Conservation (phyloP, 1,284 basidiomycete genomes). For the Austroboletus olivaceoglutinosus region DNA sequence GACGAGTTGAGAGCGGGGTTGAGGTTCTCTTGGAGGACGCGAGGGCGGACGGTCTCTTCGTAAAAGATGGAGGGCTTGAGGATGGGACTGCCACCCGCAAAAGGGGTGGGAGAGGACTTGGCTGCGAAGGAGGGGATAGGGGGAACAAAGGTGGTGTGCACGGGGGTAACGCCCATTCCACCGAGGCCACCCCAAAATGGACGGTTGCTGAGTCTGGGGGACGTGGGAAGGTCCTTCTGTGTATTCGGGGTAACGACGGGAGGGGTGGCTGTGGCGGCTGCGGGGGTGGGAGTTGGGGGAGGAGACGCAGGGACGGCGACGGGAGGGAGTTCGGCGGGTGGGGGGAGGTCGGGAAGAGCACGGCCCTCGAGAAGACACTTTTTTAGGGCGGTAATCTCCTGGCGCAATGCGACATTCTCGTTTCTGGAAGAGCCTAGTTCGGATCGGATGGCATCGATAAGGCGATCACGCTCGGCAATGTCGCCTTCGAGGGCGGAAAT, state of each 20-base stretch:
- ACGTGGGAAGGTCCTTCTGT: constrained; percentile 77
- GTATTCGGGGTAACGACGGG: constrained; percentile 69
- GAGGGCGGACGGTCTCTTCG: constrained; percentile 26
- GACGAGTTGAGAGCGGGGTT: constrained; percentile 55
- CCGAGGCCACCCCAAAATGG: constrained; percentile 77
- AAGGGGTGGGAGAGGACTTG: constrained; percentile 14
- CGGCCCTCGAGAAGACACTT: constrained; percentile 69
- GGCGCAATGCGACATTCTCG: constrained; percentile 83
- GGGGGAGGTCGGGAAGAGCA: constrained; percentile 40
- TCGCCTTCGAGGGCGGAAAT: constrained; percentile 92
- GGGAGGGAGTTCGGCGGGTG: constrained; percentile 42
- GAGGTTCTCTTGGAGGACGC: constrained; percentile 68
- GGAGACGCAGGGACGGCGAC: constrained; percentile 36
- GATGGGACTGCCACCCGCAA: constrained; percentile 23
- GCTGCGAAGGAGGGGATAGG: constrained; percentile 39
- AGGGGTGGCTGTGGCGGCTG: constrained; percentile 16
- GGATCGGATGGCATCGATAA: constrained; percentile 84
- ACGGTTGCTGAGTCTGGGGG: constrained; percentile 47
- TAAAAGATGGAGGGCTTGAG: constrained; percentile 33
- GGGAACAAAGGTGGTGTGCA: constrained; percentile 82
- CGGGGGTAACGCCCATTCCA: constrained; percentile 74
- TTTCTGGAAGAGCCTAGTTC: constrained; percentile 78
- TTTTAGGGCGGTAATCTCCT: constrained; percentile 85
- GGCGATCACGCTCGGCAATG: constrained; percentile 87
- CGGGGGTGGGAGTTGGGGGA: constrained; percentile 28